Conservation (phyloP, 129 eudicot genomes). For the Pseudognaphalium luteoalbum region DNA sequence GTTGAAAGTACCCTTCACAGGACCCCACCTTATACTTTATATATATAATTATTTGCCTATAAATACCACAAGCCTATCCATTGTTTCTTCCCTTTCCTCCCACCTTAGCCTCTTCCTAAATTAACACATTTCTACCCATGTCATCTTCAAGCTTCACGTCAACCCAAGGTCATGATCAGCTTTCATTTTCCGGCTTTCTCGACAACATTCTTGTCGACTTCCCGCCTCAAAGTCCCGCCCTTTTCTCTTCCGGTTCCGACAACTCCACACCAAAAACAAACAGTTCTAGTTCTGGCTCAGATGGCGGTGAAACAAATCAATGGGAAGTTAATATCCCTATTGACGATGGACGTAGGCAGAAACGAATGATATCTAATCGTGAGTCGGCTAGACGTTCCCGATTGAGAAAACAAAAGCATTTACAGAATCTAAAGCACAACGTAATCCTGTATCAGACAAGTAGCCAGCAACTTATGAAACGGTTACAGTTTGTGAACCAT, state of each 20-base stretch:
- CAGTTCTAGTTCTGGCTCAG: slow-evolving; percentile 27
- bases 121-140: slow-evolving; percentile 18
- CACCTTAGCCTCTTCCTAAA: too few relatives aligned
- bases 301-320: slow-evolving; percentile 4
- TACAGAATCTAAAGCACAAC: slow-evolving; percentile 61
- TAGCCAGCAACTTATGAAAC: slow-evolving; percentile 64
- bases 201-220: slow-evolving; percentile 31
- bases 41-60: too few relatives aligned
- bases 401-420: slow-evolving; percentile 72
- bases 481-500: slow-evolving; percentile 42
- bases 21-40: slow-evolving; percentile 14
- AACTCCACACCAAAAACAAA: slow-evolving; percentile 16
- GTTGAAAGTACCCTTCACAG: neutral
- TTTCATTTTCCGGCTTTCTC: slow-evolving; percentile 23
- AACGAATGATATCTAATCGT: slow-evolving; percentile 72
- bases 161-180: neutral
- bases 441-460: slow-evolving; percentile 36
- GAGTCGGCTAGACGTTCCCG: slow-evolving; percentile 85
- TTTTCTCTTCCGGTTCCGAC: slow-evolving; percentile 17
- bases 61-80: slow-evolving; percentile 21
- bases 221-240: slow-evolving; percentile 16
- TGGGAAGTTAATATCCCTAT: neutral
- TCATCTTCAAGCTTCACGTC: slow-evolving; percentile 11
- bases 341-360: slow-evolving; percentile 54
- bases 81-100: slow-evolving; percentile 42